Percentiles rank a stretch among this genome's conserved stretches.
Conservation (phyloP, 805 yeast species). For the Saccharomycopsis malanga region DNA sequence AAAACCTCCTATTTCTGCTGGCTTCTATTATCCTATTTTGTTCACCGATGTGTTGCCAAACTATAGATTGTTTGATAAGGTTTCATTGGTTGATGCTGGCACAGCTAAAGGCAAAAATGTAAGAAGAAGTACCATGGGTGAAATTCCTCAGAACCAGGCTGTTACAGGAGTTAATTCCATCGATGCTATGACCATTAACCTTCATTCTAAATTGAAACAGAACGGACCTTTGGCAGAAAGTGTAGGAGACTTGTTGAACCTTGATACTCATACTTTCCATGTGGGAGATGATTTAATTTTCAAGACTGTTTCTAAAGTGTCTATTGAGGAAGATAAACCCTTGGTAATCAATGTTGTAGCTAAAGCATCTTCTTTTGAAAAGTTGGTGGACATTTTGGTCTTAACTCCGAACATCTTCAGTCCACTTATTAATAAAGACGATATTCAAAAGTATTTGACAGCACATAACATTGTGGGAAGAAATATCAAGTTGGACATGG, state of each 20-base stretch:
- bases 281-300: conserved; percentile 51
- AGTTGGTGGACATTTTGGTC: conserved; percentile 72
- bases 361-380: conserved; percentile 67
- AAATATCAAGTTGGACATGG: conserved; percentile 43
- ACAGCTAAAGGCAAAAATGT: conserved; percentile 26
- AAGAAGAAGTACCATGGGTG: conserved; percentile 1
- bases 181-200: conserved; percentile 7
- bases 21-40: conserved; percentile 57
- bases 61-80: conserved; percentile 50
- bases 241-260: conserved; percentile 57
- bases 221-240: conserved; percentile 20
- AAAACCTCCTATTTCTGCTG: conserved; percentile 36
- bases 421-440: conserved; percentile 35
- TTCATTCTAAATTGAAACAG: conserved; percentile 4
- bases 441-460: conserved; percentile 35
- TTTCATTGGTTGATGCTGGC: conserved; percentile 47
- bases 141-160: neutral
- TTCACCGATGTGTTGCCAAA: conserved; percentile 52
- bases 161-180: conserved; percentile 20
- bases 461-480: conserved; percentile 20
- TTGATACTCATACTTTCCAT: conserved; percentile 51
- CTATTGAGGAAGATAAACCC: conserved; percentile 26
- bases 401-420: conserved; percentile 58
- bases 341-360: conserved; percentile 39
- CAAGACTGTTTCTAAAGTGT: conserved; percentile 38